phyloP scores from a whole-genome alignment of 1,284 basidiomycete species.

The Hypsizygus ulmarius region DNA sequence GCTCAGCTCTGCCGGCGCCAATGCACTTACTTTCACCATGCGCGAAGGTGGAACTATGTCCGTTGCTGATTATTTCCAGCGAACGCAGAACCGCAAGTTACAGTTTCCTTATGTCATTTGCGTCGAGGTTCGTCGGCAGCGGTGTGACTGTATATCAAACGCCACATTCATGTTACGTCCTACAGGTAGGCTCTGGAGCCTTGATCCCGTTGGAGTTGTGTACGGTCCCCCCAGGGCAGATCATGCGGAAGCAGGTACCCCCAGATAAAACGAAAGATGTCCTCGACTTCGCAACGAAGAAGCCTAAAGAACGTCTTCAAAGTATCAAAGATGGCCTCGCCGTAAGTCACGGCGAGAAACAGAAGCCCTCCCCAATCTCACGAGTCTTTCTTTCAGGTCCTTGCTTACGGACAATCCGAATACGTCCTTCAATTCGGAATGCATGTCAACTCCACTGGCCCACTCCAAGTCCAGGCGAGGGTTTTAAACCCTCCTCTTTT shows the following conservation, averaged over 20 bases:
- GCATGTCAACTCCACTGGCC: slow-evolving; percentile 45
- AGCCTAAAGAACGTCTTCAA: slow-evolving; percentile 54
- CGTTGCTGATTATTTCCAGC: slow-evolving; percentile 61
- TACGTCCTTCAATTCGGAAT: slow-evolving; percentile 71
- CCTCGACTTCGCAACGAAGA: slow-evolving; percentile 70
- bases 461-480: slow-evolving; percentile 56
- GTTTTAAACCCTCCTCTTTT: slow-evolving; percentile 60
- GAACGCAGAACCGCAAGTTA: slow-evolving; percentile 48
- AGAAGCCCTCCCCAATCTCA: neutral
- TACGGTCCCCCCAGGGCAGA: slow-evolving; percentile 61
- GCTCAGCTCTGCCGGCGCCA: slow-evolving; percentile 49
- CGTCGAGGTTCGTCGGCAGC: slow-evolving; percentile 48
- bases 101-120: slow-evolving; percentile 59
- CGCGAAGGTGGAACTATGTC: slow-evolving; percentile 51
- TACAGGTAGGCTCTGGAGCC: slow-evolving; percentile 63
- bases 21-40: slow-evolving; percentile 49
- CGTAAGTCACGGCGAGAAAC: slow-evolving; percentile 40
- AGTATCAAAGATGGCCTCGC: slow-evolving; percentile 57
- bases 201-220: slow-evolving; percentile 70
- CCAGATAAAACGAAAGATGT: slow-evolving; percentile 64
- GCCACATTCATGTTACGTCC: neutral
- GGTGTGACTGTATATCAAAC: slow-evolving; percentile 2
- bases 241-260: slow-evolving; percentile 72
- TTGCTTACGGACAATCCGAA: slow-evolving; percentile 69
- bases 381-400: slow-evolving; percentile 40